phyloP scores from a whole-genome alignment of 192 early-diverging fungal species.

The Chytriomyces sp. region DNA sequence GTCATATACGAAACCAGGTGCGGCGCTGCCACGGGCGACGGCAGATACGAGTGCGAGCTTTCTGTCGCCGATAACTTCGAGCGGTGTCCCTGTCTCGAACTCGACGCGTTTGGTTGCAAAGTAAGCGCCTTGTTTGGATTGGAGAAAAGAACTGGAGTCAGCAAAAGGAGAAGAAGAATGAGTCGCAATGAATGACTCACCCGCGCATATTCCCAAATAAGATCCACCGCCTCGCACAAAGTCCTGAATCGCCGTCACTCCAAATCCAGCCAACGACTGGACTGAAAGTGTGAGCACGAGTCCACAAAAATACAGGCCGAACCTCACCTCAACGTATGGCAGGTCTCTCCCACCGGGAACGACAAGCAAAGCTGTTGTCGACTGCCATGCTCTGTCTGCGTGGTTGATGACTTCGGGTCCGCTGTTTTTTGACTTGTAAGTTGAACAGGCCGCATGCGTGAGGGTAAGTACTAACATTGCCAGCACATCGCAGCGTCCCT shows the following conservation, averaged over 20 bases:
- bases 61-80: constrained; percentile 75
- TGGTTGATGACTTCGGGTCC: constrained; percentile 68
- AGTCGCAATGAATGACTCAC: no score
- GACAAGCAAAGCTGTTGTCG: constrained; percentile 82
- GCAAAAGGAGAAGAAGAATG: no score
- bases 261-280: constrained; percentile 56
- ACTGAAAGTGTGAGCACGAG: background rate
- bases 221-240: constrained; percentile 79
- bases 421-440: no score
- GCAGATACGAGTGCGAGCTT: constrained; percentile 76
- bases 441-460: background rate
- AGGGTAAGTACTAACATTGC: constrained; percentile 51
- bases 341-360: constrained; percentile 89
- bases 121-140: constrained; percentile 67
- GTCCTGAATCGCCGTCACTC: constrained; percentile 65
- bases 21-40: constrained; percentile 73
- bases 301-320: background rate
- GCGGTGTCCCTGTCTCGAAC: constrained; percentile 71
- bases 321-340: constrained; percentile 67
- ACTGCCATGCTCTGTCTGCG: constrained; percentile 81
- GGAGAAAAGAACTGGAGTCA: no score
- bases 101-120: constrained; percentile 73
- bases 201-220: constrained; percentile 90
- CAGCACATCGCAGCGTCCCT: constrained; percentile 87
- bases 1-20: constrained; percentile 84